Percentiles rank a stretch among this genome's conserved stretches.
These are phyloP conservation scores for Ploettnerulaceae sp. DNA, from an alignment of 2,329 filamentous ascomycete genomes.

Conservation along the genomic window DNA sequence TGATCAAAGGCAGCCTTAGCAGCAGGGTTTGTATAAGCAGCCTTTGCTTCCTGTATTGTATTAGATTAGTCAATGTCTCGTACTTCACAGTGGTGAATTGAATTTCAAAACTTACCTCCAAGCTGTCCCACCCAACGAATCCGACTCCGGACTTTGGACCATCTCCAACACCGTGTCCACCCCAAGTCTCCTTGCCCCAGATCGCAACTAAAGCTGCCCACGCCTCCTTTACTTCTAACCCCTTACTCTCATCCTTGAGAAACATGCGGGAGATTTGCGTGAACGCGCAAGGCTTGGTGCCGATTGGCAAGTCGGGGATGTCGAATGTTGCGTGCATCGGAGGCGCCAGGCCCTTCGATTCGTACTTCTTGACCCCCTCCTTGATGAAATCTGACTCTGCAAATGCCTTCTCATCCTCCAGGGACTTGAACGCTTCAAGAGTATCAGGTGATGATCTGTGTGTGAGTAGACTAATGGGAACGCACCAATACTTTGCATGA, in stretches of 20 bases:
- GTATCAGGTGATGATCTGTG: background rate
- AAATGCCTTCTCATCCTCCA: slow-evolving; percentile 18
- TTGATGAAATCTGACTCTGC: slow-evolving; percentile 7
- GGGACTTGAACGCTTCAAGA: slow-evolving; percentile 13
- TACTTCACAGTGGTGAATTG: background rate
- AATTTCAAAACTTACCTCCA: slow-evolving; percentile 17
- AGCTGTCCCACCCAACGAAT: slow-evolving; percentile 16
- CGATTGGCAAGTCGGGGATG: slow-evolving; percentile 10
- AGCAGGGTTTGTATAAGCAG: slow-evolving; percentile 1
- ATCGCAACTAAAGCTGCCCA: slow-evolving; percentile 13
- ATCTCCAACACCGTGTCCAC: slow-evolving; percentile 12
- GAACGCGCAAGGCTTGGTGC: slow-evolving; percentile 3
- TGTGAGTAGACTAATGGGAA: background rate
- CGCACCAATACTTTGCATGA: slow-evolving; percentile 18
- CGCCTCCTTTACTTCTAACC: slow-evolving; percentile 5
- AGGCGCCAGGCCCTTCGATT: slow-evolving; percentile 1
- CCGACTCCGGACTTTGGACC: slow-evolving; percentile 10
- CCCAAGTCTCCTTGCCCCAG: slow-evolving; percentile 15
- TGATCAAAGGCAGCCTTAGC: slow-evolving; percentile 13
- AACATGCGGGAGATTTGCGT: slow-evolving; percentile 15
- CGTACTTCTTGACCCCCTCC: slow-evolving; percentile 1
- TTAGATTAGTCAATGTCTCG: background rate
- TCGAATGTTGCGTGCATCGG: slow-evolving; percentile 10
- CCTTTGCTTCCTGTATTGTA: slow-evolving; percentile 7
- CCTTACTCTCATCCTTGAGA: slow-evolving; percentile 5